Evolutionary conservation across 306 rosid species (phyloP).

Genomic region (Castanospermum australe): DNA sequence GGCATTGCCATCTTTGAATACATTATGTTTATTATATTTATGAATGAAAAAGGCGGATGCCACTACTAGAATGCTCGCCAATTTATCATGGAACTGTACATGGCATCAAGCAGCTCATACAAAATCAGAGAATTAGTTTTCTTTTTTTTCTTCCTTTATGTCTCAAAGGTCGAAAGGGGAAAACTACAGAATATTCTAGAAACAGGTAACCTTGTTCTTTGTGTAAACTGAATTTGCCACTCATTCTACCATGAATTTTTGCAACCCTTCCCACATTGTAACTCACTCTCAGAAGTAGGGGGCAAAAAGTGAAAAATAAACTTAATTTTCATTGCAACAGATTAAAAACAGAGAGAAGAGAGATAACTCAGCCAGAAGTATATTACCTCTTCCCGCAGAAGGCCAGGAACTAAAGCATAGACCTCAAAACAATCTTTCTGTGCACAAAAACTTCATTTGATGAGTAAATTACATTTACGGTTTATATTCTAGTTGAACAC

Average conservation of each 20-base stretch:
- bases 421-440: slow-evolving; percentile 99
- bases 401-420: slow-evolving; percentile 98
- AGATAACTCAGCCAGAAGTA: slow-evolving; percentile 5
- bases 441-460: slow-evolving; percentile 23
- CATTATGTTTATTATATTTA: background rate
- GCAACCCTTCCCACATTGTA: background rate
- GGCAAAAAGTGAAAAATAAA: background rate
- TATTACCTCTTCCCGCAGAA: slow-evolving; percentile 94
- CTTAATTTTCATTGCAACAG: background rate
- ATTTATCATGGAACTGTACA: background rate
- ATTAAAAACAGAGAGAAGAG: background rate
- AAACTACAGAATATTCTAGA: background rate
- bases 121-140: background rate
- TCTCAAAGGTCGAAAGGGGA: background rate
- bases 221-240: too few species aligned
- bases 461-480: slow-evolving; percentile 1
- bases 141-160: background rate
- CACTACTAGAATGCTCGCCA: background rate
- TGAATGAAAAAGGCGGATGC: background rate
- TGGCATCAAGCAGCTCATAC: background rate
- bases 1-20: background rate
- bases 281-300: background rate
- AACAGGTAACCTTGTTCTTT: too few species aligned
- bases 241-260: background rate
- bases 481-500: slow-evolving; percentile 16